A percentile compares a stretch with the other conserved stretches of the same genome.
phyloP scores from a whole-genome alignment of 176 grass and related monocot genomes.

The Phragmites australis region DNA sequence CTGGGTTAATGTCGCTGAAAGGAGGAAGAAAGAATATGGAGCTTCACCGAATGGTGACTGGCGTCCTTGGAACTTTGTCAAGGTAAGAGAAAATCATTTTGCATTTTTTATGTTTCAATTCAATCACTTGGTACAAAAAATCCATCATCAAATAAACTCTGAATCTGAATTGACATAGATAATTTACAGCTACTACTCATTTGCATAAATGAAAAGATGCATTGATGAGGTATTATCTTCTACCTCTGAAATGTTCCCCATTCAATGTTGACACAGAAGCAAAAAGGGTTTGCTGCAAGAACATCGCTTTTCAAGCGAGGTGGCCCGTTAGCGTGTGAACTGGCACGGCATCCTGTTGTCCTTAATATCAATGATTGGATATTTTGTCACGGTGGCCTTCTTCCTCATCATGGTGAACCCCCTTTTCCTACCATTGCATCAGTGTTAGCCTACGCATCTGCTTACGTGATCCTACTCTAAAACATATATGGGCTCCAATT shows the following conservation, averaged over 20 bases:
- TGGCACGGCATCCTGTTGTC: slow-evolving; percentile 78
- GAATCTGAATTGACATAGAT: not conserved
- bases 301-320: slow-evolving; percentile 77
- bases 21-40: slow-evolving; percentile 46
- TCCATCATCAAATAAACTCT: not conserved
- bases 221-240: slow-evolving; percentile 11
- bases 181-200: not conserved
- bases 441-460: not conserved
- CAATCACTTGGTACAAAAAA: not conserved
- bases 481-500: not conserved
- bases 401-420: slow-evolving; percentile 87
- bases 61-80: slow-evolving; percentile 70
- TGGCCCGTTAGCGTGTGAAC: slow-evolving; percentile 69
- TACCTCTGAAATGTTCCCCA: slow-evolving; percentile 51
- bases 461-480: not conserved
- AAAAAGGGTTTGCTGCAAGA: slow-evolving; percentile 74
- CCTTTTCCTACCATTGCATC: not conserved
- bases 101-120: not conserved
- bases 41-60: slow-evolving; percentile 39
- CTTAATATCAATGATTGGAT: slow-evolving; percentile 86
- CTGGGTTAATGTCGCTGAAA: slow-evolving; percentile 69
- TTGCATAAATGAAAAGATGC: too few relatives aligned
- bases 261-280: slow-evolving; percentile 69
- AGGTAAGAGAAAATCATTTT: slow-evolving; percentile 39
- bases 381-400: slow-evolving; percentile 97